Conservation (phyloP, 2,329 filamentous ascomycete genomes). For the Penicillium italicum region DNA sequence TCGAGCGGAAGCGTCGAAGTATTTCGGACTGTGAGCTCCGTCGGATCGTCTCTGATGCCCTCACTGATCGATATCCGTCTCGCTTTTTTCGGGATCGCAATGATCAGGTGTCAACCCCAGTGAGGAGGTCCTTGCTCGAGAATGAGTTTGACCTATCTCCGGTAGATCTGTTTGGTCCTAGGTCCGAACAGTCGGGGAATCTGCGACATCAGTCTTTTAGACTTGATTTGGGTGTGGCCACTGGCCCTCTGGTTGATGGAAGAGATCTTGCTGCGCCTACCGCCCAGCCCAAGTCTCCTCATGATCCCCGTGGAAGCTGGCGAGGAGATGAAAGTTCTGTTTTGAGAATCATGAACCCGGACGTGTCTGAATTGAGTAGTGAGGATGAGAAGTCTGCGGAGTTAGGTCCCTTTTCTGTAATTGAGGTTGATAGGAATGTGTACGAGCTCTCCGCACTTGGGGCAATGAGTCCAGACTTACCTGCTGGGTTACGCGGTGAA, state of each 20-base stretch:
- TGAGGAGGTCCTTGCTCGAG: not conserved
- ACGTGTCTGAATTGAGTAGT: not conserved
- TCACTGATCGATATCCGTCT: not conserved
- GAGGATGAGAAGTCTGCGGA: not conserved
- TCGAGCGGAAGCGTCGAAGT: not conserved
- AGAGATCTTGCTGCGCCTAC: not conserved
- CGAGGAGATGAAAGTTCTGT: not conserved
- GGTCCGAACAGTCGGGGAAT: no score
- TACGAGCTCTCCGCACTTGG: not conserved
- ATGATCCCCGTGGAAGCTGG: not conserved
- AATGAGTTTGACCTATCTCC: not conserved
- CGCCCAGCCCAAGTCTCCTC: not conserved
- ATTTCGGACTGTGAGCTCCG: not conserved
- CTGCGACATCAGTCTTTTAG: not conserved
- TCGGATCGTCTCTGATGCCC: not conserved
- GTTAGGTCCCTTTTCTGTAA: not conserved
- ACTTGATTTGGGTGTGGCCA: not conserved
- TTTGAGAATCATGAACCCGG: not conserved
- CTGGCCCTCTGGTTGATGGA: not conserved
- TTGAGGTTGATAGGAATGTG: not conserved
- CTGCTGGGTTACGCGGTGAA: not conserved
- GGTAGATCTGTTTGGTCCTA: not conserved
- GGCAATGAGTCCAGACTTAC: not conserved
- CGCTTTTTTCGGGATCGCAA: not conserved
- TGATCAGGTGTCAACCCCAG: not conserved